Evolutionary conservation across 2,329 filamentous ascomycete genomes (phyloP).

Genomic region (Fusarium nisikadoi): DNA sequence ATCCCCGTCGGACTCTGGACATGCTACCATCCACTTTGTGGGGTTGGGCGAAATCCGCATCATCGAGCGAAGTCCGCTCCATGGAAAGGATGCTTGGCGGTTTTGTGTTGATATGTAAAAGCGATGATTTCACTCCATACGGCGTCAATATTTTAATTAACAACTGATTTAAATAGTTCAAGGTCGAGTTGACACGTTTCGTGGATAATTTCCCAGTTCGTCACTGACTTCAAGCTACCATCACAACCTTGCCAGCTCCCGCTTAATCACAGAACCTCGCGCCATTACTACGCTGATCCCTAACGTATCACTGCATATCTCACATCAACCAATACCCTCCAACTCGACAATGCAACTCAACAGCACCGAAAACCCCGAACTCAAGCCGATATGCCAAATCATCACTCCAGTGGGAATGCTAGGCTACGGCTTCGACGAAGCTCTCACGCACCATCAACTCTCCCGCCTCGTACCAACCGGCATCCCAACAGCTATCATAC

Average conservation of each 20-base stretch:
- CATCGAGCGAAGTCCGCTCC: not conserved
- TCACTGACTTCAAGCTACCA: accelerated
- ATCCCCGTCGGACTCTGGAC: constrained; percentile 4
- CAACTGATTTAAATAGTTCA: accelerated
- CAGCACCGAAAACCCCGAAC: not conserved
- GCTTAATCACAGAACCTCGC: not conserved
- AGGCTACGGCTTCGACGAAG: constrained; percentile 58
- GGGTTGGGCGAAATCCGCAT: not conserved
- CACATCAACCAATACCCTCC: not conserved
- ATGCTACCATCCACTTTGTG: not conserved
- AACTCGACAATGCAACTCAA: not conserved
- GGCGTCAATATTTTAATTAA: accelerated
- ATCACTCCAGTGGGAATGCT: constrained; percentile 61
- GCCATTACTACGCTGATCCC: not conserved
- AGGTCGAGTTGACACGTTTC: accelerated
- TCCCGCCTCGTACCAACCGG: constrained; percentile 41
- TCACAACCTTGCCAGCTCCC: too few relatives aligned
- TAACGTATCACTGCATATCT: not conserved
- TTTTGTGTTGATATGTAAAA: not conserved
- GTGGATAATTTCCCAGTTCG: accelerated
- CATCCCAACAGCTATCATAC: constrained; percentile 49
- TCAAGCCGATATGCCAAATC: constrained; percentile 43
- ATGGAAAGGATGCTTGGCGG: not conserved
- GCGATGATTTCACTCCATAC: not conserved
- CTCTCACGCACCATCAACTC: constrained; percentile 42